Evolutionary conservation across 2,329 filamentous ascomycete species (phyloP).

Genomic region (Zopfia rhizophila): DNA sequence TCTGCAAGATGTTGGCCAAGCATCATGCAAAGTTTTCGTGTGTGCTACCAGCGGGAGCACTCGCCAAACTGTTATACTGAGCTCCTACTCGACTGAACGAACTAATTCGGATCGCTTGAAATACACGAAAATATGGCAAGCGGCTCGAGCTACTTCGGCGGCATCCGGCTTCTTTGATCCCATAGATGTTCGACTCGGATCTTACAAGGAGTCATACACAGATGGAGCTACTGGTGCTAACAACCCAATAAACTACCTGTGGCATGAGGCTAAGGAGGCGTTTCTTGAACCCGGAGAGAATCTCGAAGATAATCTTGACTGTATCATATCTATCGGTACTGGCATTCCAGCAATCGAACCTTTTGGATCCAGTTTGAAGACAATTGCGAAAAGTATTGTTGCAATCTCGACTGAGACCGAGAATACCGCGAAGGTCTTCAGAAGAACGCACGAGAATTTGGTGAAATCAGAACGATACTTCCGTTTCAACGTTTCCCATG

Average conservation of each 20-base stretch:
- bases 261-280: too few species aligned
- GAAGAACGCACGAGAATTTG: conserved; percentile 31
- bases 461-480: conserved; percentile 43
- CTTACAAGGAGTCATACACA: conserved; percentile 49
- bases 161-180: conserved; percentile 1
- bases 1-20: too few species aligned
- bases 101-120: too few species aligned
- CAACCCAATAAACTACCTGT: conserved; percentile 20
- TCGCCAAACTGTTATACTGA: too few species aligned
- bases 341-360: conserved; percentile 27
- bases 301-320: too few species aligned
- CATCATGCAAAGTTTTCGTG: too few species aligned
- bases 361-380: conserved; percentile 21
- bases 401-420: conserved; percentile 41
- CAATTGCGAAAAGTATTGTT: conserved; percentile 18
- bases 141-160: conserved; percentile 6
- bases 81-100: too few species aligned
- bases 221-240: conserved; percentile 3
- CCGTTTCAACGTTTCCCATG: conserved; percentile 48
- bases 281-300: too few species aligned
- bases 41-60: too few species aligned
- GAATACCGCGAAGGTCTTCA: conserved; percentile 37
- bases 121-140: conserved; percentile 10
- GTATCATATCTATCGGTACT: conserved; percentile 28
- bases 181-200: conserved; percentile 20